Evolutionary conservation across 2,329 filamentous ascomycete species (phyloP).

Genomic region (Leptosphaerulina australis): DNA sequence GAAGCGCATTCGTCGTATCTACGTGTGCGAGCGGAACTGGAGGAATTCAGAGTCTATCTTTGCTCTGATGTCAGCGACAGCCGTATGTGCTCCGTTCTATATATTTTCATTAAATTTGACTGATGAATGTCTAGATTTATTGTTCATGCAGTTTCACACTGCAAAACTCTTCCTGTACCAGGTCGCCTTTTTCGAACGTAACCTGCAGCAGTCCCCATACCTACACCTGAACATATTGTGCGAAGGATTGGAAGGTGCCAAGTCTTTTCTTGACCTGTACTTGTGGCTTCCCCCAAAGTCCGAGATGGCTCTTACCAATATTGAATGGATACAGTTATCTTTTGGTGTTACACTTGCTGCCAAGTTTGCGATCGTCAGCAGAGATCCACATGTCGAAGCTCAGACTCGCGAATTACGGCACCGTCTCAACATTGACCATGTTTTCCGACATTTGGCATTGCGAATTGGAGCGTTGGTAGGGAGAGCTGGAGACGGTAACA

Average conservation of each 20-base stretch:
- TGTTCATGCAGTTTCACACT: constrained; percentile 50
- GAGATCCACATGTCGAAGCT: constrained; percentile 28
- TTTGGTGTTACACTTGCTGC: constrained; percentile 43
- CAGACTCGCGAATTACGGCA: constrained; percentile 37
- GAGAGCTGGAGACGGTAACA: constrained; percentile 27
- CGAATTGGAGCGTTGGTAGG: constrained; percentile 37
- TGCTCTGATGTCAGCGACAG: constrained; percentile 36
- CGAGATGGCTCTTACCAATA: constrained; percentile 48
- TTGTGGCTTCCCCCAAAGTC: constrained; percentile 44
- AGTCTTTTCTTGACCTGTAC: constrained; percentile 43
- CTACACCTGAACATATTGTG: constrained; percentile 32
- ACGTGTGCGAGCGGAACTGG: constrained; percentile 41
- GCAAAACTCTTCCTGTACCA: constrained; percentile 51
- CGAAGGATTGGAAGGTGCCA: constrained; percentile 34
- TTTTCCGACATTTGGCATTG: constrained; percentile 34
- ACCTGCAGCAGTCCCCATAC: constrained; percentile 36
- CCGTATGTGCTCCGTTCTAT: constrained; percentile 29
- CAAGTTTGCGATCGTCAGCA: constrained; percentile 40
- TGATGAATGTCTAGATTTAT: constrained; percentile 35
- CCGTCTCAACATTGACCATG: constrained; percentile 35
- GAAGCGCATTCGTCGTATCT: constrained; percentile 41
- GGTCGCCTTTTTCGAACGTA: constrained; percentile 45
- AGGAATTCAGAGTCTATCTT: constrained; percentile 40
- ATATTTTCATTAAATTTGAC: neutral
- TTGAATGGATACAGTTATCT: constrained; percentile 51